Evolutionary conservation across 352 stramenopile species (phyloP), one percentile per base, ranked within the genome.

Genomic region (Phytopythium cucurbitacearum): DNA sequence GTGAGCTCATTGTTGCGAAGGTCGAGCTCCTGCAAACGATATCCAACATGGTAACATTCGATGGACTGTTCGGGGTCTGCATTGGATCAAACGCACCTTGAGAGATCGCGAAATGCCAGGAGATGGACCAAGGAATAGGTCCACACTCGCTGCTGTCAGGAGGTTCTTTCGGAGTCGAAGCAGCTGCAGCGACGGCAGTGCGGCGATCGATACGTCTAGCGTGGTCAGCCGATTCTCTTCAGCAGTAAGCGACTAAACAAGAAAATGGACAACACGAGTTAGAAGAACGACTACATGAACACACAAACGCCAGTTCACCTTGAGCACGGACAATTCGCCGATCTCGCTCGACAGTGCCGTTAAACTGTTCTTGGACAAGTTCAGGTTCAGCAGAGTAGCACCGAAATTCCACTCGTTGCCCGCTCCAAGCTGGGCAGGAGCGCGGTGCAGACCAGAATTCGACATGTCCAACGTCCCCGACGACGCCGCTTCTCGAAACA

Each of bases 161-260:
- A 76, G 68, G 44, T 94, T 92, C 56, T 94, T 94, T 5, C 78
- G 73, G 37, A 92, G 46, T 38, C 78, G 80, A 37, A 94, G 55
- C 2, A 86, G 60, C 37, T 87, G 63, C 7, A 94, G 67, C 5
- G 67, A 63, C 39, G 66, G 65, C 12, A 94, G 62, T 15, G 50
- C 40, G 38, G 64, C 66, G 33, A 92, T 71, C 0, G 64, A 67
- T 0, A 59, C 36, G 34, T 84, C 60, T 1, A 94, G 59, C 43
- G 55, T 60, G n/a, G 73, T 54, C 10, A 94, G 45, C 11, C 65
- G 53, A 47, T 90, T 92, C 11, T 90, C 80, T 28, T 94, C 83
- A 3, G 70, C 71, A 16, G 76, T 85, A 7, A 94, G 44, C n/a
- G 73, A 81, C 72, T 90, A 48, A 0, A 39, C 4, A 64, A 8